Evolutionary conservation across 2,329 filamentous ascomycete species (phyloP).

Genomic region (Ceratocystis cubensis): DNA sequence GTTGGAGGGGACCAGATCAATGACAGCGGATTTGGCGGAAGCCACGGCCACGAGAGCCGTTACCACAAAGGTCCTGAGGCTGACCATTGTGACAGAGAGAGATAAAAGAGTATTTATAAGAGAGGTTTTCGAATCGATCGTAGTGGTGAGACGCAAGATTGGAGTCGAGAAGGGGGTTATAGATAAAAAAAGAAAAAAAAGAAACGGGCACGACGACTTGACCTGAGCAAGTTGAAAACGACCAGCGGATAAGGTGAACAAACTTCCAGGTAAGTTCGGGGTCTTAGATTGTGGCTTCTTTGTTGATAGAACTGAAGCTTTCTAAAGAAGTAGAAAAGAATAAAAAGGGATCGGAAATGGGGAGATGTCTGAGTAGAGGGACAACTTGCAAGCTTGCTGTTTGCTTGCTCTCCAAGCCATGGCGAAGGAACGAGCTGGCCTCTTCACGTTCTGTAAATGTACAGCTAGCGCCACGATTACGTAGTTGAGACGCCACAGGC

Average conservation of each 20-base stretch:
- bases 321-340: neutral
- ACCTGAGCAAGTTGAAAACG: constrained; percentile 1
- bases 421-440: constrained; percentile 21
- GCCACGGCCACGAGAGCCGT: constrained; percentile 42
- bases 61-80: constrained; percentile 49
- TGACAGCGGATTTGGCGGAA: constrained; percentile 65
- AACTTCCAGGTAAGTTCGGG: neutral
- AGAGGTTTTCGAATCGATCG: neutral
- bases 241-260: neutral
- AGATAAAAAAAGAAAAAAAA: neutral
- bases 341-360: neutral
- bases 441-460: constrained; percentile 11
- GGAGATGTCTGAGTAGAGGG: neutral
- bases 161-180: neutral
- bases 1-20: constrained; percentile 80
- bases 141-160: neutral
- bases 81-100: constrained; percentile 35
- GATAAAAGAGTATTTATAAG: neutral
- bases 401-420: neutral
- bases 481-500: constrained; percentile 3
- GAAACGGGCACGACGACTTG: neutral
- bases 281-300: neutral
- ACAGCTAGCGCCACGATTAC: constrained; percentile 4
- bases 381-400: constrained; percentile 7
- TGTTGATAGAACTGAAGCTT: neutral